Evolutionary conservation across 2,329 filamentous ascomycete species (phyloP).

Genomic region (Teratosphaeria gauchensis): DNA sequence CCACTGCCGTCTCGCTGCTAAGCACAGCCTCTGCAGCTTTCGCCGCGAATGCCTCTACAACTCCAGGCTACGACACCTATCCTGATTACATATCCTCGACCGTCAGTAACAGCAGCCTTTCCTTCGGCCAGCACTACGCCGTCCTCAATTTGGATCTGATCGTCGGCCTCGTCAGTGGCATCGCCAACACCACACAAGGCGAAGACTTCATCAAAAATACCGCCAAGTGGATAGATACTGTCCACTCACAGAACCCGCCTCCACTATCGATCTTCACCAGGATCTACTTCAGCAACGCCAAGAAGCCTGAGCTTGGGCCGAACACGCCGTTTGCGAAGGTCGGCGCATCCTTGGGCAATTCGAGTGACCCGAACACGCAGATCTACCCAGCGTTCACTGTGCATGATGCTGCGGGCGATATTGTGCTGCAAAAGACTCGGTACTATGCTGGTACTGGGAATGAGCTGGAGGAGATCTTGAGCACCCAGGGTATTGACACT

Average conservation of each 20-base stretch:
- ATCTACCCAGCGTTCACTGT: slow-evolving; percentile 27
- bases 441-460: slow-evolving; percentile 36
- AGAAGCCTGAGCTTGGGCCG: slow-evolving; percentile 27
- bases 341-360: slow-evolving; percentile 19
- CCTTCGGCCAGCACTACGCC: slow-evolving; percentile 30
- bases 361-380: slow-evolving; percentile 22
- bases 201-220: slow-evolving; percentile 26
- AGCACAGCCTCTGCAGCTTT: neutral
- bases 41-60: neutral
- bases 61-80: slow-evolving; percentile 14
- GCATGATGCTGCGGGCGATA: slow-evolving; percentile 23
- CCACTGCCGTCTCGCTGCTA: neutral
- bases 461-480: slow-evolving; percentile 32
- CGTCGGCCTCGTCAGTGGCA: slow-evolving; percentile 26
- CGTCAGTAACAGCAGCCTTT: slow-evolving; percentile 13
- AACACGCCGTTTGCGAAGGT: slow-evolving; percentile 28
- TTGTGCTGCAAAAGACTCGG: slow-evolving; percentile 34
- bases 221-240: slow-evolving; percentile 30
- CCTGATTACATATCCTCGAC: slow-evolving; percentile 15
- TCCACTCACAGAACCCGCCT: slow-evolving; percentile 26
- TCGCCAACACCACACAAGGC: slow-evolving; percentile 27
- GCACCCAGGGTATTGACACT: slow-evolving; percentile 31
- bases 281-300: slow-evolving; percentile 28
- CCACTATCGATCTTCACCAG: slow-evolving; percentile 33
- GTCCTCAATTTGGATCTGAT: slow-evolving; percentile 38